phyloP scores from a whole-genome alignment of 495 filamentous ascomycete species.

The Daldinia loculata region DNA sequence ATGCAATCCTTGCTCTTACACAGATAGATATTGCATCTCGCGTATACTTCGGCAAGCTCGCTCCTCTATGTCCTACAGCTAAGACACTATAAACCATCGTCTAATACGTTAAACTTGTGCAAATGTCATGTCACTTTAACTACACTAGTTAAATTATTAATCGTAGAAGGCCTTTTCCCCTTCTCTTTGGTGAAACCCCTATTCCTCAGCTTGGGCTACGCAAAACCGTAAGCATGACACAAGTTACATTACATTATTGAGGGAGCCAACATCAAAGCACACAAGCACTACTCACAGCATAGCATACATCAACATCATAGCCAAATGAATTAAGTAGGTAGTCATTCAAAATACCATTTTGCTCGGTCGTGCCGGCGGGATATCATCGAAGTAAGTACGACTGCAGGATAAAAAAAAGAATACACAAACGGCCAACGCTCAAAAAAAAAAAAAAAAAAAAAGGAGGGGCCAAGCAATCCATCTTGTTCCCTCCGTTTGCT shows the following conservation, averaged over 20 bases:
- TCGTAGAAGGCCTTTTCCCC: too few species aligned
- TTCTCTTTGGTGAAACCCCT: too few species aligned
- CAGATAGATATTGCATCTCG: too few species aligned
- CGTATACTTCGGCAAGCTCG: too few species aligned
- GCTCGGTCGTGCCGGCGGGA: constrained; percentile 49
- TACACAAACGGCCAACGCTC: constrained; percentile 17
- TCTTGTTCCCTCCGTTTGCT: constrained; percentile 2
- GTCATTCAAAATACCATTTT: constrained; percentile 38
- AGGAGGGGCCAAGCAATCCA: neutral
- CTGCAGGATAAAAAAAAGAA: constrained; percentile 27
- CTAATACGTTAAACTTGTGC: too few species aligned
- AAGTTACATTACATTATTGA: neutral
- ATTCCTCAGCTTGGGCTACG: too few species aligned
- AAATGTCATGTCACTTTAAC: too few species aligned
- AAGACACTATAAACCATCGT: too few species aligned
- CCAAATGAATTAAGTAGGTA: constrained; percentile 5
- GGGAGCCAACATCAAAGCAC: neutral
- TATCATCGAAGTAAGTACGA: constrained; percentile 46
- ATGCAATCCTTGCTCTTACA: too few species aligned
- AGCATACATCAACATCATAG: neutral
- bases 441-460: neutral
- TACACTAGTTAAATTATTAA: too few species aligned
- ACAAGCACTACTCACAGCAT: neutral
- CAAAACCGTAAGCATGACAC: too few species aligned
- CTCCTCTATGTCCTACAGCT: too few species aligned